phyloP scores from a whole-genome alignment of 1,284 basidiomycete genomes.

The Grifola frondosa region DNA sequence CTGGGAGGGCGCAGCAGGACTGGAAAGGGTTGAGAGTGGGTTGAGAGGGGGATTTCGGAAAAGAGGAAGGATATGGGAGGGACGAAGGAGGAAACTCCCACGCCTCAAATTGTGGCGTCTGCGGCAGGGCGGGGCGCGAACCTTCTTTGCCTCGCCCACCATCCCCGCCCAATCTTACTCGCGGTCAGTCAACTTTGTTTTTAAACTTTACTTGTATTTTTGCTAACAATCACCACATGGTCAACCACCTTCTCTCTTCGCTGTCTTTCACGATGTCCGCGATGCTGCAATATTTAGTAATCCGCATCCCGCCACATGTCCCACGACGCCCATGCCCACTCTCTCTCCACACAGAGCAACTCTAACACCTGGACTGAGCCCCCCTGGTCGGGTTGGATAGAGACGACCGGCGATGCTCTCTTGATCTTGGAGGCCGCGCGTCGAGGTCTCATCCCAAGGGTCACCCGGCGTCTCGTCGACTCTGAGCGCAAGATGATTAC shows the following conservation, averaged over 20 bases:
- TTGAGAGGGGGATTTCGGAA: slow-evolving; percentile 12
- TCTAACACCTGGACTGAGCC: slow-evolving; percentile 70
- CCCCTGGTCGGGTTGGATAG: slow-evolving; percentile 91
- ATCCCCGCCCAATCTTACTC: slow-evolving; percentile 29
- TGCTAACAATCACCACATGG: slow-evolving; percentile 23
- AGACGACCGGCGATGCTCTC: slow-evolving; percentile 92
- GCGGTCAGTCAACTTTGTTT: slow-evolving; percentile 34
- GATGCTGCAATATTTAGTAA: slow-evolving; percentile 18
- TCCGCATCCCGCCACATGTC: slow-evolving; percentile 28
- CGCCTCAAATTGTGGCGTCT: slow-evolving; percentile 22
- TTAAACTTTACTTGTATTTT: slow-evolving; percentile 26
- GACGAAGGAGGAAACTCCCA: slow-evolving; percentile 15
- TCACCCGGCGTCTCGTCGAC: slow-evolving; percentile 93
- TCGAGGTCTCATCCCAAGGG: slow-evolving; percentile 86
- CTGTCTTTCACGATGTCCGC: slow-evolving; percentile 13
- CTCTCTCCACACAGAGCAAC: slow-evolving; percentile 18
- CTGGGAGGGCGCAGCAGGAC: too few species aligned
- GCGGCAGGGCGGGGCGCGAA: slow-evolving; percentile 31
- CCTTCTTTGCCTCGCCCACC: slow-evolving; percentile 29
- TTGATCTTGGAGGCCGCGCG: slow-evolving; percentile 94
- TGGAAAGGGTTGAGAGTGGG: slow-evolving; percentile 13
- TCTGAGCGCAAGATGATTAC: slow-evolving; percentile 91
- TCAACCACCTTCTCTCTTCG: slow-evolving; percentile 8
- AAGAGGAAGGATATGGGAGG: slow-evolving; percentile 7
- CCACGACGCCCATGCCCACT: slow-evolving; percentile 27